Base-by-base conservation (phyloP, 192 early-diverging fungal species). In the Dimargaris verticillata region DNA sequence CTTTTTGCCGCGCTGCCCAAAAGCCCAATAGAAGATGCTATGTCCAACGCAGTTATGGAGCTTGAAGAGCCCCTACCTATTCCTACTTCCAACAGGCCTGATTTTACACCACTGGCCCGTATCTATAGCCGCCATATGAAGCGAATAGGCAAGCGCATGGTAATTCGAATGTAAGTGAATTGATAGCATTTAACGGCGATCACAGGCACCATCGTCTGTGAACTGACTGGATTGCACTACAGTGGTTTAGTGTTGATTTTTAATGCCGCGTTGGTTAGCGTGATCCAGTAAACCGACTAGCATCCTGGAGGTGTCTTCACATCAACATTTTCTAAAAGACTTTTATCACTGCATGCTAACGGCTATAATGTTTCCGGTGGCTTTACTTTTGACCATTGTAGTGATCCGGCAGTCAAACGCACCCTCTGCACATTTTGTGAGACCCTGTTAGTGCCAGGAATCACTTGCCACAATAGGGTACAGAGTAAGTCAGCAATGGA, bases 361-460 rank as follows among this genome's bases (percentile, higher is more conserved):
- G 33, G 33, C 33, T 2, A 38, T 38, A 7, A 48, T 48, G 2
- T 48, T 4, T 12, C 47, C 11, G 15, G 20, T 48, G 47, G 15
- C 20, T 2, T 5, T 48, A 20, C 11, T 20, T 48, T 48, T 33
- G 29, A 12, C 44, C 0, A 52, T 33, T 20, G 12, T 60, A 83
- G 81, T 48, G 81, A 73, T 55, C 81, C 81, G 13, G 45, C 48
- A 13, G 62, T 83, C 29, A 83, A 83, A 62, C 67, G 80, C 41
- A 63, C 62, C 5, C 66, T 81, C 42, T 83, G 81, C 62, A 71
- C 73, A 55, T 66, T 71, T 17, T 83, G 81, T 51, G 76, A 81
- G 18, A 66, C 74, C 18, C 25, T 80, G 0, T 44, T 79, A 53
- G 47, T 83, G 18, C 81, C 81, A 6, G 77, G 70, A 15, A 49